Percentiles rank a stretch among this genome's conserved stretches.
Conservation (phyloP, 768 basidiomycete genomes). For the Leccinum obscurum region DNA sequence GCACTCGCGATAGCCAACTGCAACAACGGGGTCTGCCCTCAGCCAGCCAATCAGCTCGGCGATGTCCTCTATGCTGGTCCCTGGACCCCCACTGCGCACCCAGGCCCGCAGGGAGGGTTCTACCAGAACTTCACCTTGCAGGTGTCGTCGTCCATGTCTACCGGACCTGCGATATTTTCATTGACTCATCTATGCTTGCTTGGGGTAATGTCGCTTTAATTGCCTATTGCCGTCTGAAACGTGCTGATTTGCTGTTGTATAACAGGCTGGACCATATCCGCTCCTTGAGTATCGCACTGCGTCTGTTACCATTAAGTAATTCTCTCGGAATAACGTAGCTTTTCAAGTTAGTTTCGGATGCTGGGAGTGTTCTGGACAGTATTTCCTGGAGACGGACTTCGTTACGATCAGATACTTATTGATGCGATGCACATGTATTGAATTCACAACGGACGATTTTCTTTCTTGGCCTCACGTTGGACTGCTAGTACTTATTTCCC, state of each 20-base stretch:
- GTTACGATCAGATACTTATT: too few species aligned
- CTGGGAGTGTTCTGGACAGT: not conserved
- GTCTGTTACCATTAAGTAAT: conserved; percentile 3
- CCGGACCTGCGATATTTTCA: conserved; percentile 31
- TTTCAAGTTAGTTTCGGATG: not conserved
- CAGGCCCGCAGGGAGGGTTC: conserved; percentile 14
- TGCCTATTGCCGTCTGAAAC: not conserved
- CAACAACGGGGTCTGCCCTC: conserved; percentile 23
- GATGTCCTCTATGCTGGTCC: conserved; percentile 30
- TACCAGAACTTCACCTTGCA: conserved; percentile 33
- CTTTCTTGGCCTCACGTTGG: not conserved
- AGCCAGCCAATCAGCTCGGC: conserved; percentile 22
- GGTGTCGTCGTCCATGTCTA: not conserved
- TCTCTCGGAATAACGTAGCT: not conserved
- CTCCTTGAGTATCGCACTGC: conserved; percentile 31
- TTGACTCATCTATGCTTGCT: conserved; percentile 32
- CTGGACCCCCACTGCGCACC: conserved; percentile 24
- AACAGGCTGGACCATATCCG: conserved; percentile 27
- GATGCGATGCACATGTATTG: not conserved
- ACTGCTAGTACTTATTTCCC: not conserved
- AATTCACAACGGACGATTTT: not conserved
- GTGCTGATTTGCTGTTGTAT: not conserved
- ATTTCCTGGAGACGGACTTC: not conserved
- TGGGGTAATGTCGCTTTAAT: conserved; percentile 22
- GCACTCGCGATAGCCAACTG: conserved; percentile 28